Evolutionary conservation across 306 rosid genomes (phyloP).

Genomic region (Luffa acutangula): DNA sequence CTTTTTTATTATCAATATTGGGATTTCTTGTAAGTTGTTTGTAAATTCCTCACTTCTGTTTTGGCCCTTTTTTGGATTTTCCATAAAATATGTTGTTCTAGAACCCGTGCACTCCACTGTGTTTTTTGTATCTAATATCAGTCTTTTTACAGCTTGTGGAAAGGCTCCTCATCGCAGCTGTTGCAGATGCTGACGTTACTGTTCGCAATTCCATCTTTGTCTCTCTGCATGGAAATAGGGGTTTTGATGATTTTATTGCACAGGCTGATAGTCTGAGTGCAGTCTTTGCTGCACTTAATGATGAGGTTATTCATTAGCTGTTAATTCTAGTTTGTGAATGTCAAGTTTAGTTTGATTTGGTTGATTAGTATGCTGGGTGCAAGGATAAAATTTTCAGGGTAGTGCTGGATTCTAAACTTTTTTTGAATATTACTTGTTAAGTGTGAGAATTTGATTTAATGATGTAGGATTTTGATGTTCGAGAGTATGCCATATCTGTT

Average conservation of each 20-base stretch:
- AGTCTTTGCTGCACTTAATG: conserved; percentile 87
- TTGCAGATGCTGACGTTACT: conserved; percentile 90
- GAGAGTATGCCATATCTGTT: conserved; percentile 84
- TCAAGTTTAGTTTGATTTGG: not conserved
- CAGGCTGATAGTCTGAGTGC: conserved; percentile 94
- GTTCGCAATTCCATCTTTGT: conserved; percentile 91
- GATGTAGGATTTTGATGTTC: conserved; percentile 87
- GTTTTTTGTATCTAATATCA: conserved; percentile 18
- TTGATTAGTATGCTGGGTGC: not conserved
- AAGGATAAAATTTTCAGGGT: not conserved
- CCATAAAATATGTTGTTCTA: not conserved
- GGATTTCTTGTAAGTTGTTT: not conserved
- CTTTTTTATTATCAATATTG: not conserved
- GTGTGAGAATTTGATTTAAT: conserved; percentile 2
- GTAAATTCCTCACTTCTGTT: not conserved
- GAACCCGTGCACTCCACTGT: not conserved
- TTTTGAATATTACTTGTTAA: not conserved
- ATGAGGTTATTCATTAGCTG: conserved; percentile 46
- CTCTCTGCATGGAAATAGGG: conserved; percentile 76
- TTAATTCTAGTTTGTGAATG: not conserved
- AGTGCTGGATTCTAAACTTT: not conserved
- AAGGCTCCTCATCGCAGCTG: conserved; percentile 94
- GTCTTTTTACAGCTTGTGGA: conserved; percentile 72
- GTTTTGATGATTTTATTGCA: conserved; percentile 92
- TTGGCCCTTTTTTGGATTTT: not conserved